Base-by-base conservation (phyloP, 345 rosid genomes). In the Brassica carinata region DNA sequence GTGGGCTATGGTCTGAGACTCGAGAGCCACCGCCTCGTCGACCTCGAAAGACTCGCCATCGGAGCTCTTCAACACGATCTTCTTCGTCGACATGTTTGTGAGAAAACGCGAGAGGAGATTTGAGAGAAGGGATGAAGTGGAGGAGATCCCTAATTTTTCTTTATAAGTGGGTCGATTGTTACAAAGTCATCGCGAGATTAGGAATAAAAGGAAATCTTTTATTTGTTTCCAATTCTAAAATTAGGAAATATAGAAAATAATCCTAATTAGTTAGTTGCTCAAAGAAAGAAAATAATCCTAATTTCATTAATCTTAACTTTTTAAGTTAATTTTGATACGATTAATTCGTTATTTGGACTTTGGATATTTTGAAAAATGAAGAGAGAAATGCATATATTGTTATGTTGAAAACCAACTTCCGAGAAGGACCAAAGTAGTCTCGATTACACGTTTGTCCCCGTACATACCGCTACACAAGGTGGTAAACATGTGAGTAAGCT, bases 41-140 rank as follows among this genome's bases (percentile, higher is more conserved):
- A 51, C 58, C 58, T 51, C 58, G 58, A 51, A 51, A n/a, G 58
- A 51, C 58, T 51, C 58, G 58, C 58, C 58, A 51, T 51, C 58
- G 58, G 58, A 51, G 58, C 58, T 51, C 58, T 51, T 51, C 58
- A 51, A 51, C 58, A 51, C 18, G 58, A 51, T 51, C 58, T 51
- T 51, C 58, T 51, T 51, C 18, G 58, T 51, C 58, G 58, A 51
- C 58, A 51, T 51, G 58, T 1, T 51, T 51, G 58, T 14, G 58
- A 3, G 18, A 1, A 5, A n/a, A 51, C 8, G 18, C 0, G 2
- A 51, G 58, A 51, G 18, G 5, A 11, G 19, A 51, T 51, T 51
- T 51, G 58, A 51, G 58, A 51, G 58, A n/a, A 14, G 18, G 3
- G 58, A 51, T 51, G 57, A 51, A 14, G n/a, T 3, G 57, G 17